Evolutionary conservation across 148 eudicot species (phyloP), one percentile per base, ranked within the genome.

Genomic region (Nepenthes mirabilis): DNA sequence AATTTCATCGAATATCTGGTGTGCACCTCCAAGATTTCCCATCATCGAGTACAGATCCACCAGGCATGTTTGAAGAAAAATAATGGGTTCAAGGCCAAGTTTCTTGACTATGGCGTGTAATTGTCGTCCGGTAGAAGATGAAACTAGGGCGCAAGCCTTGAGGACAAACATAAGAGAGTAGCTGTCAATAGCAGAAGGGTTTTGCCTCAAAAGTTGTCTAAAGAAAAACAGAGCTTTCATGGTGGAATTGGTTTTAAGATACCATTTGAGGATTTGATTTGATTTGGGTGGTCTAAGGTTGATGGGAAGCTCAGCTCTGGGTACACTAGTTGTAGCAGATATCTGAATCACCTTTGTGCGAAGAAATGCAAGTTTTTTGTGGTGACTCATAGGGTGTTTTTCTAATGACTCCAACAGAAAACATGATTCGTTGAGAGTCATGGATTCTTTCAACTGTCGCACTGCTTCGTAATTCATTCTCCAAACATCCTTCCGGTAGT

Each of bases 1-100:
- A 34, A 81, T 76, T 78, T 75, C 78, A 12, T 77, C 73, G 57
- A 81, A 81, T 48, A 78, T 64, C 3, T 60, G 56, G 51, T 52
- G 74, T 32, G 76, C 78, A 70, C 68, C 70, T 6, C 32, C 68
- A 32, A 77, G 56, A 60, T 67, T 63, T 23, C 75, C 73, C 58
- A 2, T 23, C 8, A 45, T 56, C 1, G 77, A 71, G 56, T 74
- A 80, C 52, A 74, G 62, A 32, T 71, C 66, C 47, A 76, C 64
- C 59, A 74, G 35, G 13, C 68, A 77, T 43, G 73, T 64, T 64
- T 64, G 23, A 23, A 77, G 70, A 52, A 34, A 72, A 57, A 81
- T 63, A 11, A 64, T 52, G 61, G 67, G 57, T 50, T 75, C 77
- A 45, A 59, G 67, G 33, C 82, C 80, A 35, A 75, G 34, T 37